Base-by-base conservation (phyloP, 371 early-diverging fungal genomes). In the Zychaea mexicana region DNA sequence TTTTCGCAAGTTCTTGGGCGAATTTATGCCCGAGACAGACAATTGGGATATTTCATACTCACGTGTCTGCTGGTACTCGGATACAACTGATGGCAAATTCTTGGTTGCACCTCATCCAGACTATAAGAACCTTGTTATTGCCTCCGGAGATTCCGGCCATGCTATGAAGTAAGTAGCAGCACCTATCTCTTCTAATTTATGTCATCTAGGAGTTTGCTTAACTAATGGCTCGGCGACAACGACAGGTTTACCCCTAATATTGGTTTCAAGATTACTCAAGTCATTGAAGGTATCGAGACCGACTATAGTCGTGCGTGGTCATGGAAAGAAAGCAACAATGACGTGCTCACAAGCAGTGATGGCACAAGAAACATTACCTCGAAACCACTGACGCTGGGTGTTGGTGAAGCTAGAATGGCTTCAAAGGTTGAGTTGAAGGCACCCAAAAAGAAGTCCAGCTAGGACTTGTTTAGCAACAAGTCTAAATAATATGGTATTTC, bases 11-110 rank as follows among this genome's bases (percentile, higher is more conserved):
- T 78, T 78, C 52, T 54, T 81, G 57, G 64, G 52, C 15, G 52
- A 76, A 38, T 77, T 81, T 32, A 28, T 78, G 30, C 81, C 81
- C 9, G 63, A 70, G 22, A 67, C 76, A 2, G 58, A 65, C 19
- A 15, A 56, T 1, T 31, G 75, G 30, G 76, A 77, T 61, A 64
- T 78, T 24, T 36, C 65, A 0, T 69, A 70, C 61, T 66, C 71
- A 6, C 66, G 78, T 30, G 64, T 81, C 2, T 81, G 81, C 39
- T 81, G 81, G 81, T 74, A 79, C 33, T 68, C 68, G 5, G 80
- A 79, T 24, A 70, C 79, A 10, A 64, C 71, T 26, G 73, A 73
- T 61, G 77, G 77, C 5, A 68, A 79, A 45, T 79, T 79, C 53
- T 61, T 79, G 1, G 68, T 79, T 15, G 38, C 61, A 8, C 73